A percentile compares a stretch with the other conserved stretches of the same genome.
phyloP scores from a whole-genome alignment of 2,329 filamentous ascomycete genomes.

The Raffaelea ambrosiae region DNA sequence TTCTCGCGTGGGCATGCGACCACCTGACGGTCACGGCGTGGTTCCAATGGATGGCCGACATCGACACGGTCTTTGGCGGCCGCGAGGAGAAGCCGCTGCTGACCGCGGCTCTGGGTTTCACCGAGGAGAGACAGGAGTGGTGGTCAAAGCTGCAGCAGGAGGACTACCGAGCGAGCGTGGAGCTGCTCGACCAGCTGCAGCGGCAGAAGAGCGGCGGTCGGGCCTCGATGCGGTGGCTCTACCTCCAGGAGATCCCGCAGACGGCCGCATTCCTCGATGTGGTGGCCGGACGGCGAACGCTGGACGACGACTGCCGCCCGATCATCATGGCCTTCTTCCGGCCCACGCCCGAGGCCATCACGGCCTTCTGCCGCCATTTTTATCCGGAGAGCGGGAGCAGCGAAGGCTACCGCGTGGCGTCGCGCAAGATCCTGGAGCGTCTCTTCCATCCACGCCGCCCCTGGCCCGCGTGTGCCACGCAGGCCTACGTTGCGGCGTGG shows the following conservation, averaged over 20 bases:
- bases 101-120: slow-evolving; percentile 8
- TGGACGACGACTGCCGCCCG: slow-evolving; percentile 6
- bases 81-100: not conserved
- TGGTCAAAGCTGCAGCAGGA: slow-evolving; percentile 4
- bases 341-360: slow-evolving; percentile 6
- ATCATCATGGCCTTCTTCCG: slow-evolving; percentile 12
- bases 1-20: slow-evolving; percentile 14
- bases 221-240: slow-evolving; percentile 9
- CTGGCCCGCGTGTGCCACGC: slow-evolving; percentile 9
- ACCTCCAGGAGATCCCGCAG: slow-evolving; percentile 6
- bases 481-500: slow-evolving; percentile 12
- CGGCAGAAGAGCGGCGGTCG: not conserved
- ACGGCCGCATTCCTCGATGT: slow-evolving; percentile 7
- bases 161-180: slow-evolving; percentile 1
- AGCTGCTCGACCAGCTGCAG: slow-evolving; percentile 5
- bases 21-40: slow-evolving; percentile 9
- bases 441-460: slow-evolving; percentile 1
- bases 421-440: slow-evolving; percentile 11
- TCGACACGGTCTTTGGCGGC: slow-evolving; percentile 7
- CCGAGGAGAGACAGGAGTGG: slow-evolving; percentile 3
- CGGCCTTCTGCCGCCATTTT: slow-evolving; percentile 10
- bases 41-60: slow-evolving; percentile 13
- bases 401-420: slow-evolving; percentile 1
- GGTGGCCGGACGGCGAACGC: slow-evolving; percentile 3
- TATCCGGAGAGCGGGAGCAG: slow-evolving; percentile 4